A percentile compares a stretch with the other conserved stretches of the same genome.
These are phyloP conservation scores for Globisporangium takayamanum DNA, from an alignment of 352 stramenopile species.

Conservation along the genomic window DNA sequence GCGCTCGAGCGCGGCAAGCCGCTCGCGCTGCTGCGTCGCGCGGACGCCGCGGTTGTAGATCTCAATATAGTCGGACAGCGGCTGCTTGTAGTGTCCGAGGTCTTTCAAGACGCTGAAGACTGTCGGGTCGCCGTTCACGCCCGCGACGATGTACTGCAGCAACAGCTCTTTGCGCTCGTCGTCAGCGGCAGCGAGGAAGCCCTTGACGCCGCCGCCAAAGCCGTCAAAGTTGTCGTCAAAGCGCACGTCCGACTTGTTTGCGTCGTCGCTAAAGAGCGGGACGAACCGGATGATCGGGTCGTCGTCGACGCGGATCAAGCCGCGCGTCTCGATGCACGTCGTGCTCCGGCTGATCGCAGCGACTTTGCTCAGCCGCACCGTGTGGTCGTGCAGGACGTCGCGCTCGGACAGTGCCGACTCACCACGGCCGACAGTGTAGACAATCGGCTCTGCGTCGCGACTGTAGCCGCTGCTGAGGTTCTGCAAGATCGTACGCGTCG, in stretches of 20 bases:
- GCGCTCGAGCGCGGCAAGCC: slow-evolving; percentile 14
- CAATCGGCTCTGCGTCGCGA: slow-evolving; percentile 8
- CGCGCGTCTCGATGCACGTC: slow-evolving; percentile 48
- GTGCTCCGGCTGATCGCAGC: slow-evolving; percentile 47
- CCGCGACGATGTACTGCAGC: slow-evolving; percentile 49
- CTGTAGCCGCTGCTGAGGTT: slow-evolving; percentile 21
- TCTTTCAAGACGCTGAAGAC: slow-evolving; percentile 49
- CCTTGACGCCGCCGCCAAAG: slow-evolving; percentile 25
- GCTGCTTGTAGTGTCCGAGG: slow-evolving; percentile 40
- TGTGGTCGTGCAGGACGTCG: slow-evolving; percentile 22
- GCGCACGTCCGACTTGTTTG: slow-evolving; percentile 16
- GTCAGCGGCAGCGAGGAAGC: slow-evolving; percentile 44
- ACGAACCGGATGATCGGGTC: slow-evolving; percentile 81
- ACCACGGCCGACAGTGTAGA: slow-evolving; percentile 41
- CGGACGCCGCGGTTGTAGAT: slow-evolving; percentile 29
- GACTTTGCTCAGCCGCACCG: slow-evolving; percentile 40
- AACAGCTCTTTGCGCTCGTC: slow-evolving; percentile 61
- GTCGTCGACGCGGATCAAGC: slow-evolving; percentile 55
- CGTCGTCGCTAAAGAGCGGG: slow-evolving; percentile 36
- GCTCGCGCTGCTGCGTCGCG: slow-evolving; percentile 12
- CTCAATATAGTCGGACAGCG: slow-evolving; percentile 48
- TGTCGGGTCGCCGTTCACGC: slow-evolving; percentile 21
- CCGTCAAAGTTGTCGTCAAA: slow-evolving; percentile 26
- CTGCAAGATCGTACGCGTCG: slow-evolving; percentile 32
- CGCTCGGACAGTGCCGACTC: slow-evolving; percentile 32